Evolutionary conservation across 1,284 basidiomycete species (phyloP).

Genomic region (Rhodotorula glutinis): DNA sequence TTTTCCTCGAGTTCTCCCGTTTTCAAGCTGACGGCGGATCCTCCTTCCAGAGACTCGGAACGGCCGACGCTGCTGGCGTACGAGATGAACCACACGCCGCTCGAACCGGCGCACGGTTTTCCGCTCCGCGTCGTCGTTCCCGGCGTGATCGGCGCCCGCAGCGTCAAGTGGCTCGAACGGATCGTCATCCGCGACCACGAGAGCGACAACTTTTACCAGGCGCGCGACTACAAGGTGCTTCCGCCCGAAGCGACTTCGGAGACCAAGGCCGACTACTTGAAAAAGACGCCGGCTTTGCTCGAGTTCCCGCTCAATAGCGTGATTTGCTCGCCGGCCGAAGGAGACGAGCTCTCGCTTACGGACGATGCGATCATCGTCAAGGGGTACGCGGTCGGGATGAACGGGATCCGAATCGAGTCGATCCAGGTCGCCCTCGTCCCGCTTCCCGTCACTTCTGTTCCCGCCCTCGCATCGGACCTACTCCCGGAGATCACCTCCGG

Average conservation of each 20-base stretch:
- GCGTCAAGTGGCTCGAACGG: conserved; percentile 59
- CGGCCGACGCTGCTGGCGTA: conserved; percentile 56
- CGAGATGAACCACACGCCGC: conserved; percentile 60
- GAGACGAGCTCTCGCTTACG: not conserved
- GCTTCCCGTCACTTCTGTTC: not conserved
- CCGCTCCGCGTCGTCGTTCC: conserved; percentile 59
- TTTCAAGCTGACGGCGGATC: not conserved
- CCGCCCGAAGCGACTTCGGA: conserved; percentile 29
- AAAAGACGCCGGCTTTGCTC: conserved; percentile 14
- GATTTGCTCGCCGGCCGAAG: conserved; percentile 22
- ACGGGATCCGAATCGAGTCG: conserved; percentile 16
- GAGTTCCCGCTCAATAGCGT: conserved; percentile 34
- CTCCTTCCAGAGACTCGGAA: conserved; percentile 16
- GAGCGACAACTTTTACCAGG: conserved; percentile 36
- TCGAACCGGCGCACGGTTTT: conserved; percentile 59
- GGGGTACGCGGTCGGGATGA: conserved; percentile 34
- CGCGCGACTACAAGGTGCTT: conserved; percentile 38
- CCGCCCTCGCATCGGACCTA: not conserved
- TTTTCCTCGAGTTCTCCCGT: no score
- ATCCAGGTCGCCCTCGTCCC: conserved; percentile 16
- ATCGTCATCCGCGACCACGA: conserved; percentile 45
- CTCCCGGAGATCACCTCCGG: not conserved
- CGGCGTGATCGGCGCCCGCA: conserved; percentile 61
- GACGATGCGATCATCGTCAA: conserved; percentile 8
- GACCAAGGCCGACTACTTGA: conserved; percentile 34